Percentiles rank a stretch among this genome's conserved stretches.
These are phyloP conservation scores for Penicillium sp. DNA, from an alignment of 2,329 filamentous ascomycete genomes.

Conservation along the genomic window DNA sequence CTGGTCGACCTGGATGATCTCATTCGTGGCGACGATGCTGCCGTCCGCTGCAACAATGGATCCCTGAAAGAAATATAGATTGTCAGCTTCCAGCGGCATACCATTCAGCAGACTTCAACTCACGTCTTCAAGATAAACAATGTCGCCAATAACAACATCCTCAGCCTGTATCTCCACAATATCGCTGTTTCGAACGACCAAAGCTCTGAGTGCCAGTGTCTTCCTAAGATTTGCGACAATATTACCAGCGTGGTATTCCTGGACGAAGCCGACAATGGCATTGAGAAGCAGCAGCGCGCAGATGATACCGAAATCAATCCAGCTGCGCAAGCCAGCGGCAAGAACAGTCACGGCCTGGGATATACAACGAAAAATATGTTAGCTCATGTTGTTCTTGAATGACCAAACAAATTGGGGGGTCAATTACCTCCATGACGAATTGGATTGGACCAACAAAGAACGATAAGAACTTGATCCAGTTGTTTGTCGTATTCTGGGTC, in stretches of 20 bases:
- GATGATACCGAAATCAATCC: conserved; percentile 93
- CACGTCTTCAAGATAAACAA: conserved; percentile 80
- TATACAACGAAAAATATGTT: conserved; percentile 8
- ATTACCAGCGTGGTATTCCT: conserved; percentile 86
- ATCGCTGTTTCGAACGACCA: conserved; percentile 77
- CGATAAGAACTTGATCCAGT: conserved; percentile 76
- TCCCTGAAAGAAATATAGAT: conserved; percentile 50
- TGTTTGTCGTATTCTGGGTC: conserved; percentile 87
- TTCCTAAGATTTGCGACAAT: conserved; percentile 92
- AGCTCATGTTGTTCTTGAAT: neutral
- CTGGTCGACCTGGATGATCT: conserved; percentile 88
- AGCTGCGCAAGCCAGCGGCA: conserved; percentile 80
- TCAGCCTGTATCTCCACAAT: conserved; percentile 78
- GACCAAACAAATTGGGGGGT: neutral
- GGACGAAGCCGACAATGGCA: conserved; percentile 80
- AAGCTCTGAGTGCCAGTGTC: conserved; percentile 83
- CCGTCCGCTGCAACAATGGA: conserved; percentile 90
- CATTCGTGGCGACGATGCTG: conserved; percentile 77
- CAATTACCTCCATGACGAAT: conserved; percentile 84
- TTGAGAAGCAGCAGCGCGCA: conserved; percentile 81
- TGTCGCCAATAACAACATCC: conserved; percentile 86
- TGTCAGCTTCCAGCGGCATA: neutral
- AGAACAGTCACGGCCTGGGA: conserved; percentile 70
- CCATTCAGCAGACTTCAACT: conserved; percentile 11
- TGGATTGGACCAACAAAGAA: conserved; percentile 90